phyloP scores from a whole-genome alignment of 2,329 filamentous ascomycete species.

The Knoxdaviesia proteae region DNA sequence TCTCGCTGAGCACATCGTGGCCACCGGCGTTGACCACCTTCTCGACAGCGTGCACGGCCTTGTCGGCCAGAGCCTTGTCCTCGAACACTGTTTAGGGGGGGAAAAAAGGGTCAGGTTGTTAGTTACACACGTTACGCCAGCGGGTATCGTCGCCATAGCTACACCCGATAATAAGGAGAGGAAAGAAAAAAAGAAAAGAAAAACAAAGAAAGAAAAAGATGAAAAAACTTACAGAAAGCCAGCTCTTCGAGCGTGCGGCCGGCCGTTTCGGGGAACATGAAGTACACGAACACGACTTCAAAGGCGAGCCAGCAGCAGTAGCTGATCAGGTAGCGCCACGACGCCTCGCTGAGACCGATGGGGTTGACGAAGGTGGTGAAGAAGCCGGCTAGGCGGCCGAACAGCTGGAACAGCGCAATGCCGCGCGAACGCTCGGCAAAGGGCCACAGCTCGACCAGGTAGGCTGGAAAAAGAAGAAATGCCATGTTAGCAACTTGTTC shows the following conservation, averaged over 20 bases:
- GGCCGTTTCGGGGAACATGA: slow-evolving; percentile 69
- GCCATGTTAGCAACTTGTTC: too few species aligned
- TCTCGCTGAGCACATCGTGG: too few species aligned
- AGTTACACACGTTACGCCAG: too few species aligned
- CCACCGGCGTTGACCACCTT: too few species aligned
- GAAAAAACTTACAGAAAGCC: slow-evolving; percentile 1
- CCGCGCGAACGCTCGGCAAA: slow-evolving; percentile 35
- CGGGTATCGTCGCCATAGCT: too few species aligned
- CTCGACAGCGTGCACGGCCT: too few species aligned
- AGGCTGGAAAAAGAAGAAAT: slow-evolving; percentile 12
- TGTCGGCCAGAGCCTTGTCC: too few species aligned
- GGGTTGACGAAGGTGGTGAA: slow-evolving; percentile 24
- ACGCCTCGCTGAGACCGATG: slow-evolving; percentile 16
- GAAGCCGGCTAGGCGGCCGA: slow-evolving; percentile 20
- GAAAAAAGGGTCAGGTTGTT: too few species aligned
- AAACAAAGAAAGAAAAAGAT: too few species aligned
- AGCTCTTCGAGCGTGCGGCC: slow-evolving; percentile 14
- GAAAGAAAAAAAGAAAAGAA: too few species aligned
- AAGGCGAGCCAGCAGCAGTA: slow-evolving; percentile 22
- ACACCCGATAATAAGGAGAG: too few species aligned
- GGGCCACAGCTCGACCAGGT: slow-evolving; percentile 38
- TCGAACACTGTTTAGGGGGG: too few species aligned
- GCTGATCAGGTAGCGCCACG: slow-evolving; percentile 22
- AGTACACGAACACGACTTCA: slow-evolving; percentile 39
- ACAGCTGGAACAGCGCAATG: slow-evolving; percentile 35